phyloP scores from a whole-genome alignment of 768 basidiomycete species.

The Asterophora parasitica region DNA sequence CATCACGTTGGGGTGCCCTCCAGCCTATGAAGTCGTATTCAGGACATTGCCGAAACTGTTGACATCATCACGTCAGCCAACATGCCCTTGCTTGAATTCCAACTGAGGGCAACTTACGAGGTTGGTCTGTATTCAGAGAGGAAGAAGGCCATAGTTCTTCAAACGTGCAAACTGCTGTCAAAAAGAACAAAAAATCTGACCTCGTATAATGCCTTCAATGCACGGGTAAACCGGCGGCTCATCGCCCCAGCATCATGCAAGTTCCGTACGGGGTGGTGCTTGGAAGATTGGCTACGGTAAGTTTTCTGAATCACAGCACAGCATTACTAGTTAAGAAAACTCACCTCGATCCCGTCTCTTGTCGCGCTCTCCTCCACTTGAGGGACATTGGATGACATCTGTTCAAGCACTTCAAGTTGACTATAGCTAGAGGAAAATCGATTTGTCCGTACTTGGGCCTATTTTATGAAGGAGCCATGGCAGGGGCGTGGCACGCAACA shows the following conservation, averaged over 20 bases:
- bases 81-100: no score
- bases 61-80: neutral
- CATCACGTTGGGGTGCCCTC: neutral
- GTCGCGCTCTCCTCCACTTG: slow-evolving; percentile 1
- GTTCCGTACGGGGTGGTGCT: slow-evolving; percentile 72
- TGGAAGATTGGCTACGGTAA: slow-evolving; percentile 58
- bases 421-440: no score
- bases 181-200: slow-evolving; percentile 26
- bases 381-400: slow-evolving; percentile 2
- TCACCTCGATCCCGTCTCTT: slow-evolving; percentile 7
- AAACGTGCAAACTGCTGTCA: no score
- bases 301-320: slow-evolving; percentile 38
- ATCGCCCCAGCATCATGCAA: slow-evolving; percentile 64
- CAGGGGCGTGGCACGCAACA: no score
- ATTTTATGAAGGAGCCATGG: no score
- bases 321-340: no score
- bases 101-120: neutral
- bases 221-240: slow-evolving; percentile 58
- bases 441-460: no score
- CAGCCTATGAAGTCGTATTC: slow-evolving; percentile 1
- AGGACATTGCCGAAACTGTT: slow-evolving; percentile 4
- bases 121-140: slow-evolving; percentile 8
- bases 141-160: neutral
- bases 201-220: slow-evolving; percentile 82
- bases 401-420: no score